Evolutionary conservation across 116 monocot species (phyloP), one percentile per base, ranked within the genome.

Genomic region (Papilionanthe hybrid): DNA sequence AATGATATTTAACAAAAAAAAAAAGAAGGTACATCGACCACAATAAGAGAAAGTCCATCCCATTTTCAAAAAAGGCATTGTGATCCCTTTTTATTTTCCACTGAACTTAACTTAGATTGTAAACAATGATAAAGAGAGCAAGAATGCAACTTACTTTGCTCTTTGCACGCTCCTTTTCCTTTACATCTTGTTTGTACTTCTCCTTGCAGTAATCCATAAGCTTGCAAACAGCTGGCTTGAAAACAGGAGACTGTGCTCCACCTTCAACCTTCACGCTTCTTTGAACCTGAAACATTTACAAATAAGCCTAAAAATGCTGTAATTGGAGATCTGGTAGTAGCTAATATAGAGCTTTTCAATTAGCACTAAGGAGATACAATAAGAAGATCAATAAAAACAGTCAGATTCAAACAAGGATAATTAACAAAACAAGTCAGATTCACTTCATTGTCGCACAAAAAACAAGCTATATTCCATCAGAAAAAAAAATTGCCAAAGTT

Each of bases 171-270:
- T 75, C 75, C 75, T 75, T 75, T 48, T 12, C 25, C 49, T 75
- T 75, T 50, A 75, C 50, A 75, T 75, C 75, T 75, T 75, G 75
- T 75, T 75, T 75, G 50, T 75, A 75, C 49, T 75, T 75, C 49
- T 75, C 75, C 75, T 50, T 75, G 28, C 27, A 15, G 27, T 75
- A 75, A 49, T 75, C 49, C 75, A 75, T 75, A 22, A 75, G 75
- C 75, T 50, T 75, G 75, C 75, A 75, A 20, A 75, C 75, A 28
- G 75, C 47, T 28, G 75, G 75, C 25, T 75, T 73, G 73, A 73
- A 73, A 44, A 20, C 44, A 71, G 28, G 10, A 32, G 32, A 28
- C 9, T 37, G 32, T 15, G 20, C 42, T 44, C 22, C 69, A 32
- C 17, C 75, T 49, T 49, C 75, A 75, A 49, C 28, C 48, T 75